phyloP scores from a whole-genome alignment of 306 rosid genomes.

The Gynostemma pentaphyllum region DNA sequence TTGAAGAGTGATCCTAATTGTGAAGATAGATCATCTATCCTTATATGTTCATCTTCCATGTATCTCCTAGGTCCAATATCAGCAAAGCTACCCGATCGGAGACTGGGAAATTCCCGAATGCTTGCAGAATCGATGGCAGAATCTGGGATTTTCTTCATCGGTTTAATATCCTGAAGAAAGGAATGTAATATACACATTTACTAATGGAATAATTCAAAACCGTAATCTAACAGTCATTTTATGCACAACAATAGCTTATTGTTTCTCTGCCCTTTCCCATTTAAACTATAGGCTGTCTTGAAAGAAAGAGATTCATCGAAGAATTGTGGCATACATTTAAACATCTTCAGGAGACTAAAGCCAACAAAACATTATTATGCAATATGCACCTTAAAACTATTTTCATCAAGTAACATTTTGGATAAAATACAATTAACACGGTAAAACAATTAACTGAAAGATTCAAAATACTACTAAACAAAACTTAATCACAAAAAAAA shows the following conservation, averaged over 20 bases:
- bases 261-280: background rate
- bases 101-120: conserved; percentile 41
- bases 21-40: conserved; percentile 69
- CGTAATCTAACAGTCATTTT: background rate
- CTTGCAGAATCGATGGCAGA: conserved; percentile 29
- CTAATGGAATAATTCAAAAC: background rate
- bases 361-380: too few species aligned
- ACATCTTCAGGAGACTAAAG: background rate
- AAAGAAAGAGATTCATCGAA: too few species aligned
- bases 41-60: conserved; percentile 98
- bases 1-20: conserved; percentile 51
- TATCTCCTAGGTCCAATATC: conserved; percentile 82
- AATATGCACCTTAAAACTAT: too few species aligned
- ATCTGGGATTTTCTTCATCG: conserved; percentile 34
- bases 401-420: too few species aligned
- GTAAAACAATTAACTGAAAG: too few species aligned
- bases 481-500: too few species aligned
- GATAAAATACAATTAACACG: too few species aligned
- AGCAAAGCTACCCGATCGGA: conserved; percentile 93
- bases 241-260: background rate
- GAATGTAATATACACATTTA: background rate
- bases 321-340: too few species aligned
- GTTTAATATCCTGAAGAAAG: conserved; percentile 39
- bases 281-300: too few species aligned
- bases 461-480: too few species aligned